A percentile compares a stretch with the other conserved stretches of the same genome.
Conservation (phyloP, 176 grass and related monocot genomes). For the Carex cristatella region DNA sequence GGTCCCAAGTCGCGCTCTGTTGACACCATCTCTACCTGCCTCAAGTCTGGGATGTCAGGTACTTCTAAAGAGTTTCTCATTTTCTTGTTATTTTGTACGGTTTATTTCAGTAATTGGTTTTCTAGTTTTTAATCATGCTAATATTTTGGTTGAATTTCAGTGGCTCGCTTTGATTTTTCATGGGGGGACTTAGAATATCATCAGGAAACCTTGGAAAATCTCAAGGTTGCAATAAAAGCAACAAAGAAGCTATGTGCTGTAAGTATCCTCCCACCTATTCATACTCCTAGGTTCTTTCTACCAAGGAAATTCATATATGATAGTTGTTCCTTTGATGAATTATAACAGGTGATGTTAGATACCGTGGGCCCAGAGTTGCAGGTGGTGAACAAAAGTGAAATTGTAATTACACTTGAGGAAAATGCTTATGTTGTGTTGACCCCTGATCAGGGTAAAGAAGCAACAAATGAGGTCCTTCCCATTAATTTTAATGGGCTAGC, state of each 20-base stretch:
- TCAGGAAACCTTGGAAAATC: slow-evolving; percentile 93
- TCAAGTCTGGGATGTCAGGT: slow-evolving; percentile 99
- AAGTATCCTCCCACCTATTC: neutral
- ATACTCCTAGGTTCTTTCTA: neutral
- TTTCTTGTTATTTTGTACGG: neutral
- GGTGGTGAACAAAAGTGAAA: slow-evolving; percentile 78
- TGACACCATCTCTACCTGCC: slow-evolving; percentile 84
- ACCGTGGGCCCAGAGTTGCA: slow-evolving; percentile 91
- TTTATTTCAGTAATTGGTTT: neutral
- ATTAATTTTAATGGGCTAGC: slow-evolving; percentile 87
- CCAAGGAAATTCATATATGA: neutral
- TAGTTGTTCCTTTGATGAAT: neutral
- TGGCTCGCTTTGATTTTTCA: slow-evolving; percentile 97
- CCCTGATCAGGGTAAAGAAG: slow-evolving; percentile 57
- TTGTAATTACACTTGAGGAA: slow-evolving; percentile 75
- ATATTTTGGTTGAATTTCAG: slow-evolving; percentile 32
- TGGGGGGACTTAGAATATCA: slow-evolving; percentile 85
- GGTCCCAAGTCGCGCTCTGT: slow-evolving; percentile 89
- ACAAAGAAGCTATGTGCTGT: slow-evolving; percentile 95
- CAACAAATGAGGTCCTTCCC: slow-evolving; percentile 67
- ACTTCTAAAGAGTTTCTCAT: neutral
- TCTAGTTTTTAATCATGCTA: neutral
- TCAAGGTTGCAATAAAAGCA: slow-evolving; percentile 80
- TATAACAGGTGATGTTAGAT: slow-evolving; percentile 79
- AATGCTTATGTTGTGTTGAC: slow-evolving; percentile 71